Percentiles rank a stretch among this genome's conserved stretches.
These are phyloP conservation scores for Colletotrichum zoysiae DNA, from an alignment of 2,329 filamentous ascomycete species.

Conservation along the genomic window DNA sequence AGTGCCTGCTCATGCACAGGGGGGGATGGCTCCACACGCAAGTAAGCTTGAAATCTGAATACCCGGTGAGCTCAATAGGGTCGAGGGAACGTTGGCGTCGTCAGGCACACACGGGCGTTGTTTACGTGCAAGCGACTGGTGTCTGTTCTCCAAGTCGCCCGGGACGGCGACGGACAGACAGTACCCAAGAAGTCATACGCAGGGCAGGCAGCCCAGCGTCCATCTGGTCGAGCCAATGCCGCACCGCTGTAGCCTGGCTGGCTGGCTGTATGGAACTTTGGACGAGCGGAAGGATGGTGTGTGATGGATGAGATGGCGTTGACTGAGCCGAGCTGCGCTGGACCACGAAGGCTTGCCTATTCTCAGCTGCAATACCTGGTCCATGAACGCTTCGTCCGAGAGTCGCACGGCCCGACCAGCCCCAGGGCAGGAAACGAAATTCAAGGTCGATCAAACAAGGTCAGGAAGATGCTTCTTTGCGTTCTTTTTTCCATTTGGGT, in stretches of 20 bases:
- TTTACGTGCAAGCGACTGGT: slow-evolving; percentile 5
- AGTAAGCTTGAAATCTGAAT: slow-evolving; percentile 40
- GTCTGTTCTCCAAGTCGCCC: slow-evolving; percentile 21
- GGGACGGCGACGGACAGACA: slow-evolving; percentile 31
- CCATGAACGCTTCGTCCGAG: slow-evolving; percentile 20
- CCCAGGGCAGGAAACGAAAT: slow-evolving; percentile 7
- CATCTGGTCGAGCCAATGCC: slow-evolving; percentile 26
- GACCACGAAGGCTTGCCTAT: not conserved
- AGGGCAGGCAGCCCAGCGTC: slow-evolving; percentile 27
- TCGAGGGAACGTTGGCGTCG: slow-evolving; percentile 13
- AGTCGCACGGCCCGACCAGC: not conserved
- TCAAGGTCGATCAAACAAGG: slow-evolving; percentile 5
- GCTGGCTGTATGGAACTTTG: slow-evolving; percentile 14
- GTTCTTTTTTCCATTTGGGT: slow-evolving; percentile 20
- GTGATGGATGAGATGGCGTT: slow-evolving; percentile 22
- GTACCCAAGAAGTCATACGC: slow-evolving; percentile 11
- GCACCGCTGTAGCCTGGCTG: slow-evolving; percentile 11
- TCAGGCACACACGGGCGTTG: slow-evolving; percentile 22
- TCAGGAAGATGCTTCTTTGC: slow-evolving; percentile 36
- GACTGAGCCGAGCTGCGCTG: slow-evolving; percentile 15
- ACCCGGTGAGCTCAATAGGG: slow-evolving; percentile 14
- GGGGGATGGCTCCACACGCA: slow-evolving; percentile 26
- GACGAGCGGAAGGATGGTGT: slow-evolving; percentile 25
- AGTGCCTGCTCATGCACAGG: slow-evolving; percentile 26
- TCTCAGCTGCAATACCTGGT: slow-evolving; percentile 22